Conservation (phyloP, 805 yeast genomes). For the Monosporozyma yasuniensis region DNA sequence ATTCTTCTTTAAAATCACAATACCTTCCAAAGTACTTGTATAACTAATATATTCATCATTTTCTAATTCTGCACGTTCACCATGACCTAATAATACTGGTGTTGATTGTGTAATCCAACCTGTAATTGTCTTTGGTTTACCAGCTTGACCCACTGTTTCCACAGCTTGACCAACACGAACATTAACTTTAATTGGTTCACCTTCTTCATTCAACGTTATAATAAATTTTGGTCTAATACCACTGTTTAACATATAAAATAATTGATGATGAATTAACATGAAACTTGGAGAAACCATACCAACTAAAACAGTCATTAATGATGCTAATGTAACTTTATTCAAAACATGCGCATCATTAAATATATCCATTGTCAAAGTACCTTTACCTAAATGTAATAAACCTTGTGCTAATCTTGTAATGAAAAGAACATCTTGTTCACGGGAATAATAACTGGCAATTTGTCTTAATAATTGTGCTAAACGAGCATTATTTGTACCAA, state of each 20-base stretch:
- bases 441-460: conserved; percentile 84
- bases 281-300: conserved; percentile 82
- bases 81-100: conserved; percentile 86
- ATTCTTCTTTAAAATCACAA: conserved; percentile 85
- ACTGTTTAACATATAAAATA: conserved; percentile 77
- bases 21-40: conserved; percentile 79
- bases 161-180: conserved; percentile 99
- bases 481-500: conserved; percentile 98
- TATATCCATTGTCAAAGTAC: conserved; percentile 82
- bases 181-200: conserved; percentile 87
- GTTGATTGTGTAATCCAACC: conserved; percentile 99
- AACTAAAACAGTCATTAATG: conserved; percentile 74
- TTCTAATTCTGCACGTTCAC: conserved; percentile 95
- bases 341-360: conserved; percentile 82
- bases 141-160: conserved; percentile 98
- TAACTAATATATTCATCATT: conserved; percentile 77
- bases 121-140: conserved; percentile 96
- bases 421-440: conserved; percentile 83
- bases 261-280: conserved; percentile 70
- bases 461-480: conserved; percentile 92
- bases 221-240: conserved; percentile 90
- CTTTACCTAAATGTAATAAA: conserved; percentile 89
- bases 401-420: conserved; percentile 95
- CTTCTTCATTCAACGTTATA: conserved; percentile 82
- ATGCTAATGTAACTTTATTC: conserved; percentile 84